A percentile compares a stretch with the other conserved stretches of the same genome.
These are phyloP conservation scores for Aspergillus amoenus DNA, from an alignment of 2,329 filamentous ascomycete genomes.

Conservation along the genomic window DNA sequence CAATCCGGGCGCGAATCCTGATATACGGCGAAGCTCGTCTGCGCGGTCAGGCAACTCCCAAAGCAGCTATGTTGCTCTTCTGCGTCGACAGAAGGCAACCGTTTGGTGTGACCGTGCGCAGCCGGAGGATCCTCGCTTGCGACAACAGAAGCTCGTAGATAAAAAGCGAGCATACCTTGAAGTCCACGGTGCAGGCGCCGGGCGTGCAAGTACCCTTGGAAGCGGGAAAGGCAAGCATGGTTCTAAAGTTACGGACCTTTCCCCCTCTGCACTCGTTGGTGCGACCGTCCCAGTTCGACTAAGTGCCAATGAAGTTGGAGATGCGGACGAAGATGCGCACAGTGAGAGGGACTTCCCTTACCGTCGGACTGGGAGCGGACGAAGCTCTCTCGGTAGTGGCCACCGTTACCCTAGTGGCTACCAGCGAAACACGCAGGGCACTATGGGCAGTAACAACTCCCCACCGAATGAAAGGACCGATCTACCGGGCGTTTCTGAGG, in stretches of 20 bases:
- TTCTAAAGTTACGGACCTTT: slow-evolving; percentile 77
- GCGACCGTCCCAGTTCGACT: slow-evolving; percentile 86
- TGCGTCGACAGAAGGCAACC: slow-evolving; percentile 94
- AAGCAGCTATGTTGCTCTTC: slow-evolving; percentile 89
- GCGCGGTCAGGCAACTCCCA: slow-evolving; percentile 68
- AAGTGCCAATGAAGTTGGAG: slow-evolving; percentile 93
- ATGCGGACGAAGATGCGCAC: slow-evolving; percentile 67
- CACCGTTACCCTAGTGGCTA: slow-evolving; percentile 45
- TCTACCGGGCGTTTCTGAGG: slow-evolving; percentile 44
- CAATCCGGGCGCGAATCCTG: slow-evolving; percentile 24
- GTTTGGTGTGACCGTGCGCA: slow-evolving; percentile 97
- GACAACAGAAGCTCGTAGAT: slow-evolving; percentile 80
- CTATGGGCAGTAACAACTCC: slow-evolving; percentile 53
- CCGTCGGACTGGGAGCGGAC: slow-evolving; percentile 57
- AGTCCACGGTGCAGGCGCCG: slow-evolving; percentile 61
- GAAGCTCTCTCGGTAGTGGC: slow-evolving; percentile 56
- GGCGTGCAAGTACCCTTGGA: slow-evolving; percentile 63
- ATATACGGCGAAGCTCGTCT: slow-evolving; percentile 71
- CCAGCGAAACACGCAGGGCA: slow-evolving; percentile 40
- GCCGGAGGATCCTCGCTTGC: slow-evolving; percentile 80
- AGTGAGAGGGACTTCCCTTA: slow-evolving; percentile 45
- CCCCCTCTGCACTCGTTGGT: slow-evolving; percentile 70
- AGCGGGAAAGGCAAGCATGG: slow-evolving; percentile 84
- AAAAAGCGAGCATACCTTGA: slow-evolving; percentile 84
- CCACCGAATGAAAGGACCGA: slow-evolving; percentile 49